Percentiles rank a stretch among this genome's conserved stretches.
Conservation (phyloP, 495 filamentous ascomycete genomes). For the Schizothecium vesticola region DNA sequence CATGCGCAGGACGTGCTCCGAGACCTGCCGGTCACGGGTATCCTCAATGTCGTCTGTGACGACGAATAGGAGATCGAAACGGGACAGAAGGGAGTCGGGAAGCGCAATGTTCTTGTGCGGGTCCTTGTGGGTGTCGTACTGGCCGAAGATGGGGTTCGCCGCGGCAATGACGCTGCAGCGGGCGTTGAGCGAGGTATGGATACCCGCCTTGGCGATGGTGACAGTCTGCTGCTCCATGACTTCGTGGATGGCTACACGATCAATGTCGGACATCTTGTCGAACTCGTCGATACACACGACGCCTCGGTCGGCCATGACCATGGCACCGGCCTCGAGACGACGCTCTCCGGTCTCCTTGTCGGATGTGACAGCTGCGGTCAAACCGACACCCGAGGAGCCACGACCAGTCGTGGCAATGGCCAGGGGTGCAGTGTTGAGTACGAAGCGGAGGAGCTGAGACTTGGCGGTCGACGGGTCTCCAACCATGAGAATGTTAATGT, state of each 20-base stretch:
- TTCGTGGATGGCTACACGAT: constrained; percentile 98
- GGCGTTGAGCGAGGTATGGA: constrained; percentile 96
- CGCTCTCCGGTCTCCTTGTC: constrained; percentile 98
- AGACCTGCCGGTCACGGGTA: constrained; percentile 79
- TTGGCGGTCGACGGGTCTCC: constrained; percentile 98
- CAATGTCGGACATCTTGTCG: constrained; percentile 99
- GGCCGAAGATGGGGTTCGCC: constrained; percentile 95
- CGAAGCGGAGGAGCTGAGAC: constrained; percentile 94
- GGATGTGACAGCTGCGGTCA: constrained; percentile 91
- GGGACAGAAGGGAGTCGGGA: constrained; percentile 91
- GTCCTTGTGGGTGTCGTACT: constrained; percentile 98
- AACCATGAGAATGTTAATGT: constrained; percentile 99
- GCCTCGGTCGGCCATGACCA: constrained; percentile 95
- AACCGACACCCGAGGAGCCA: constrained; percentile 95
- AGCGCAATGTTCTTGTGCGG: constrained; percentile 98
- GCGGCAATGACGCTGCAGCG: constrained; percentile 95
- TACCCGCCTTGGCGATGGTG: constrained; percentile 97
- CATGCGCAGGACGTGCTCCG: constrained; percentile 96
- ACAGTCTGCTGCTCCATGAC: constrained; percentile 99
- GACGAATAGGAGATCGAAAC: constrained; percentile 98
- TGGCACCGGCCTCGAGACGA: constrained; percentile 91
- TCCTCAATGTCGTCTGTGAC: constrained; percentile 99
- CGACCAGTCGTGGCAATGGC: constrained; percentile 97
- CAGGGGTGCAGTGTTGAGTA: constrained; percentile 93
- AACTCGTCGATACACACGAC: constrained; percentile 99